Evolutionary conservation across 805 yeast genomes (phyloP).

Genomic region (Candida chauliodis): DNA sequence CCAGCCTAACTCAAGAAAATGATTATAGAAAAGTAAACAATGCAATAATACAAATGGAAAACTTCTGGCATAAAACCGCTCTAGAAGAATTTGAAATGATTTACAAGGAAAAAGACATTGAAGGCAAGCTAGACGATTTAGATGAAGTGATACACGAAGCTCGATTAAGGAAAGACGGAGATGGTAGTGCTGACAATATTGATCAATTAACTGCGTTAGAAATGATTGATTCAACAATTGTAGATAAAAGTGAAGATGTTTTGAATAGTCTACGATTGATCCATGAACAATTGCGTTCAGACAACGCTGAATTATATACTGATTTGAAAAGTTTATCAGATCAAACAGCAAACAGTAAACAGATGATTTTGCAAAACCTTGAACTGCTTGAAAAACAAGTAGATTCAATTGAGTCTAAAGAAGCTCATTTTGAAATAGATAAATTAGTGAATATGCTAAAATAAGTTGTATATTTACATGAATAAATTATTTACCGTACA

Average conservation of each 20-base stretch:
- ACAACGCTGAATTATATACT: constrained; percentile 26
- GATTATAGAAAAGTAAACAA: constrained; percentile 44
- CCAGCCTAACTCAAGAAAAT: constrained; percentile 44
- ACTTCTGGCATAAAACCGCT: constrained; percentile 49
- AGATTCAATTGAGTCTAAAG: not conserved
- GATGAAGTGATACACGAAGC: constrained; percentile 48
- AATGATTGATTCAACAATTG: constrained; percentile 29
- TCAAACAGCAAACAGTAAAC: constrained; percentile 17
- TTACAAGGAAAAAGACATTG: constrained; percentile 45
- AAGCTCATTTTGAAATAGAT: not conserved
- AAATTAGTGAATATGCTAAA: constrained; percentile 2
- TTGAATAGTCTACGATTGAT: constrained; percentile 30
- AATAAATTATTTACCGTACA: constrained; percentile 4
- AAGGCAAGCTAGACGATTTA: constrained; percentile 41
- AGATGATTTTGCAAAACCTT: constrained; percentile 7
- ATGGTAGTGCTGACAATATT: constrained; percentile 18
- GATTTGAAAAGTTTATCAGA: constrained; percentile 21
- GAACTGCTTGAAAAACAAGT: constrained; percentile 6
- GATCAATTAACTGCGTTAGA: constrained; percentile 29
- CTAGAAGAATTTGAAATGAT: constrained; percentile 53
- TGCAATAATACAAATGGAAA: constrained; percentile 50
- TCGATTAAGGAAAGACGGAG: constrained; percentile 20
- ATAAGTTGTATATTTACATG: not conserved
- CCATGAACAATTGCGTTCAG: constrained; percentile 32
- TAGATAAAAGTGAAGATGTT: constrained; percentile 18